Conservation (phyloP, 83 land plant species). For the Thuja plicata region DNA sequence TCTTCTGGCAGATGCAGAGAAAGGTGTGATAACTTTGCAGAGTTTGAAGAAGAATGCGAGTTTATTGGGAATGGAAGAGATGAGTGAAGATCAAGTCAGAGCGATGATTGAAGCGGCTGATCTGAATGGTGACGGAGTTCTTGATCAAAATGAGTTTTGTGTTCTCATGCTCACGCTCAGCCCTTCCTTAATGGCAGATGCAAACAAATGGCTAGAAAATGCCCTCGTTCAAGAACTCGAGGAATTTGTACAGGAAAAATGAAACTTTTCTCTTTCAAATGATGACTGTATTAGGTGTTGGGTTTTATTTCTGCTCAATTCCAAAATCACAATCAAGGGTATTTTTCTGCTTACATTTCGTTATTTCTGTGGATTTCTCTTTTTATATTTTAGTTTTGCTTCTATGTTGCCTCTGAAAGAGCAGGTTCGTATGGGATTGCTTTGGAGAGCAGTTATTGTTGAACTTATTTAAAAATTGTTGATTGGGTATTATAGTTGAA, state of each 20-base stretch:
- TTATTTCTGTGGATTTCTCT: too few species aligned
- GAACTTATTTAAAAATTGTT: too few species aligned
- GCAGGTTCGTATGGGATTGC: too few species aligned
- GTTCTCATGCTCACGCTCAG: conserved; percentile 62
- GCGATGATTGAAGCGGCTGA: conserved; percentile 69
- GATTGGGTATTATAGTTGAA: too few species aligned
- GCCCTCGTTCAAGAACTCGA: not conserved
- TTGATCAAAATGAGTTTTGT: conserved; percentile 67
- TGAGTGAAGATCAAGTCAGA: conserved; percentile 47
- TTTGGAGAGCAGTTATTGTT: too few species aligned
- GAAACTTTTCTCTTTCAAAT: too few species aligned
- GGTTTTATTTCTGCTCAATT: too few species aligned
- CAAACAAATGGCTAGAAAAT: conserved; percentile 4
- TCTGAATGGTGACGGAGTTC: conserved; percentile 57
- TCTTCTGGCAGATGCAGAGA: conserved; percentile 39
- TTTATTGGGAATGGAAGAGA: conserved; percentile 34
- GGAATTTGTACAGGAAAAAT: not conserved
- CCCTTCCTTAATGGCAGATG: conserved; percentile 23
- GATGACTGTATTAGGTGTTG: too few species aligned
- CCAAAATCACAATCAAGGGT: too few species aligned
- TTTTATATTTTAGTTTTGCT: too few species aligned
- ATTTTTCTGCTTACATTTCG: too few species aligned
- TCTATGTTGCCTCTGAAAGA: too few species aligned
- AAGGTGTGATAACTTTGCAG: conserved; percentile 53
- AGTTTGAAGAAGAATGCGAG: conserved; percentile 56